phyloP scores from a whole-genome alignment of 176 grass and related monocot genomes.

The Avena sativa region DNA sequence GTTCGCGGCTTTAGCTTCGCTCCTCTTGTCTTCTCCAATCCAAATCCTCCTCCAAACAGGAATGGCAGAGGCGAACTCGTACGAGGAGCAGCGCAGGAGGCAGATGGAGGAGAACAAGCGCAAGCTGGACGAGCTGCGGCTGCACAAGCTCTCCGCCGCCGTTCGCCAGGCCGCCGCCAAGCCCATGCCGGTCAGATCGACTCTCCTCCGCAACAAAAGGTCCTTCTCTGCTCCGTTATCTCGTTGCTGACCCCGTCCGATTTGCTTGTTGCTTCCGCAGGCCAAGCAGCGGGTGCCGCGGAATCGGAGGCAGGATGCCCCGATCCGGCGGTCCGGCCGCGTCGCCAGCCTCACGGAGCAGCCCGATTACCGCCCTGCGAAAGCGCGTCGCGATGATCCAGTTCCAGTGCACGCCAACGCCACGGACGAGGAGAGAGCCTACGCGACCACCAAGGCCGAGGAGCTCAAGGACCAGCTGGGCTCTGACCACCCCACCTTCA shows the following conservation, averaged over 20 bases:
- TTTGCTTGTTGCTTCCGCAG: slow-evolving; percentile 27
- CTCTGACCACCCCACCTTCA: slow-evolving; percentile 51
- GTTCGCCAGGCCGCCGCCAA: slow-evolving; percentile 63
- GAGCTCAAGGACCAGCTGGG: slow-evolving; percentile 56
- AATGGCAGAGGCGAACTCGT: slow-evolving; percentile 30
- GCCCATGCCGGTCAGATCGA: slow-evolving; percentile 49
- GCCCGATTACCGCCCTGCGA: slow-evolving; percentile 41
- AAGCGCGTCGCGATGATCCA: not conserved
- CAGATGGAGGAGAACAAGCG: slow-evolving; percentile 20
- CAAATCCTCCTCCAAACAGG: no score
- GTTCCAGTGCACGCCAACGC: slow-evolving; percentile 29
- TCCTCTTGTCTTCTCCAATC: not conserved
- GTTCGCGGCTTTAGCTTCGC: not conserved
- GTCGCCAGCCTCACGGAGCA: slow-evolving; percentile 50
- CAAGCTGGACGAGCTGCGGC: not conserved
- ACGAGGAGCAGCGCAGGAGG: slow-evolving; percentile 21
- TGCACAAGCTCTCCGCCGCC: slow-evolving; percentile 31
- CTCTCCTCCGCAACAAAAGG: not conserved
- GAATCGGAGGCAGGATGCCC: slow-evolving; percentile 26
- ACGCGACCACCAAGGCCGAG: slow-evolving; percentile 53
- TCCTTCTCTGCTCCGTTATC: not conserved
- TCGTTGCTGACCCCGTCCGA: not conserved
- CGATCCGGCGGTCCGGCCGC: slow-evolving; percentile 55
- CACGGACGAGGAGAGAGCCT: not conserved
- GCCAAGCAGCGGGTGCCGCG: slow-evolving; percentile 50